phyloP scores from a whole-genome alignment of 139 green algal genomes.

The Coelastrella sp. region DNA sequence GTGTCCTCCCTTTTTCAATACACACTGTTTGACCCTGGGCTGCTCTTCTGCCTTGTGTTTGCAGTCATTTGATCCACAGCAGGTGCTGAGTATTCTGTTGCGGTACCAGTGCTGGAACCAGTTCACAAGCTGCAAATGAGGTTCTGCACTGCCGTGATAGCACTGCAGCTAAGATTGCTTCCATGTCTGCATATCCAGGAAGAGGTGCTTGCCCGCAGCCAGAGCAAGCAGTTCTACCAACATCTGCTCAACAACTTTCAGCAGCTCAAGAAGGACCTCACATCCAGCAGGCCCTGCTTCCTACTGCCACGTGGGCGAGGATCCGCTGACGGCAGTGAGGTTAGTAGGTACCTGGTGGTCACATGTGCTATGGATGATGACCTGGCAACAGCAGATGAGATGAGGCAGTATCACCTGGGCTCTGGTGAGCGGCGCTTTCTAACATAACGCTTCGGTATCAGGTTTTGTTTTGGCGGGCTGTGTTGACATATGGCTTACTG shows the following conservation, averaged over 20 bases:
- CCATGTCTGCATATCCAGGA: not conserved
- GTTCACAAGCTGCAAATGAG: no score
- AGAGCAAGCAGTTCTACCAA: constrained; percentile 48
- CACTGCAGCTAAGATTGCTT: no score
- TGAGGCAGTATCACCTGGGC: constrained; percentile 1
- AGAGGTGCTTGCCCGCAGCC: constrained; percentile 42
- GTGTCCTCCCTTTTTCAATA: not conserved
- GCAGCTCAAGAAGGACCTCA: constrained; percentile 27
- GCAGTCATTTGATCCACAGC: no score
- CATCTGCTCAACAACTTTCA: constrained; percentile 39
- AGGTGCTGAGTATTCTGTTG: no score
- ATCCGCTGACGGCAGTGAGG: not conserved
- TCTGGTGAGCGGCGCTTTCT: not conserved
- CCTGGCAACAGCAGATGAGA: constrained; percentile 32
- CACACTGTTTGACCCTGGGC: not conserved
- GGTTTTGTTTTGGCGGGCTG: not conserved
- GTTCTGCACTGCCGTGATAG: no score
- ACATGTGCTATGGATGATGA: constrained; percentile 42
- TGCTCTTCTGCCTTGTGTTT: no score
- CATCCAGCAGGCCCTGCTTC: constrained; percentile 37
- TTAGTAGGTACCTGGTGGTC: constrained; percentile 7
- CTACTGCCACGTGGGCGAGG: constrained; percentile 10
- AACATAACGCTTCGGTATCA: not conserved
- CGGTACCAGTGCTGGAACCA: no score
- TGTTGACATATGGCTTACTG: no score